phyloP scores from a whole-genome alignment of 495 filamentous ascomycete genomes.

The Aspergillus funiculosus region DNA sequence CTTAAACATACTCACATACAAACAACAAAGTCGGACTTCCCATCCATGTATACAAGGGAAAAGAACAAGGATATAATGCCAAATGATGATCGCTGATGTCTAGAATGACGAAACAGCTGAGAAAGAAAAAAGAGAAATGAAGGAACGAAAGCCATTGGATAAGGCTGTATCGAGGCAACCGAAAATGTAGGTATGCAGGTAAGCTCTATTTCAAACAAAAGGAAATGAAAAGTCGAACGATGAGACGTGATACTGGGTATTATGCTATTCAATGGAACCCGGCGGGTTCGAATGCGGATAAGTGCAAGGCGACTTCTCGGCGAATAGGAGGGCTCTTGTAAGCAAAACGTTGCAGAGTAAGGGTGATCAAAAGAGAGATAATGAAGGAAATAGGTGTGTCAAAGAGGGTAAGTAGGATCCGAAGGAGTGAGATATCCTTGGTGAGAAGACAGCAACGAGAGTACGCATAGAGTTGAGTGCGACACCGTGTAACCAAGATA shows the following conservation, averaged over 20 bases:
- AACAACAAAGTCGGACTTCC: constrained; percentile 15
- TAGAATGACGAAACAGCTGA: constrained; percentile 16
- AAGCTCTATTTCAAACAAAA: constrained; percentile 20
- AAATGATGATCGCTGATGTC: constrained; percentile 17
- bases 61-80: constrained; percentile 9
- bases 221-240: constrained; percentile 12
- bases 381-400: constrained; percentile 2
- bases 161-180: constrained; percentile 3
- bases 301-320: neutral
- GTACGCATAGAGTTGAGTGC: constrained; percentile 13
- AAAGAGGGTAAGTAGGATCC: constrained; percentile 7
- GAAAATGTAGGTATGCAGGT: neutral
- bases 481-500: constrained; percentile 2
- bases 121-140: constrained; percentile 8
- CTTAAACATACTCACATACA: constrained; percentile 19
- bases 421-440: constrained; percentile 12
- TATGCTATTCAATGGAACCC: neutral
- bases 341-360: neutral
- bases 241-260: constrained; percentile 12
- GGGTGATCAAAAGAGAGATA: neutral
- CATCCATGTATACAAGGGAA: constrained; percentile 19
- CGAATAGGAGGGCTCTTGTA: neutral
- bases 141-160: constrained; percentile 2
- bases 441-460: constrained; percentile 19
- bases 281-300: too few relatives aligned